Base-by-base conservation (phyloP, 257 asterid genomes). In the Plantago ovata region DNA sequence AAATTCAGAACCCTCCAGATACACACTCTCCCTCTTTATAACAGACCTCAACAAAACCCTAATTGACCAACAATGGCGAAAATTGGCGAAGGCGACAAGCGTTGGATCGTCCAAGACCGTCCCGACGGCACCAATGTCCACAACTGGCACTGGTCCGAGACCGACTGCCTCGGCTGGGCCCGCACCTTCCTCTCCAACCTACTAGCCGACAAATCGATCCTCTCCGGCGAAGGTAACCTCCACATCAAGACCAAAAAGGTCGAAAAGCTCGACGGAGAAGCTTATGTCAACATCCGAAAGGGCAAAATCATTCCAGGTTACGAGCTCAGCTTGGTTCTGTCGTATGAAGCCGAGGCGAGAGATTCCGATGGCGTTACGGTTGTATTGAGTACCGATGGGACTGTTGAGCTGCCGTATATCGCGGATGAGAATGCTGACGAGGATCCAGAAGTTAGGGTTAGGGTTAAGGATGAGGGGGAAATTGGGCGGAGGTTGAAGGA, bases 61-160 rank as follows among this genome's bases (percentile, higher is more conserved):
- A 8, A 22, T 48, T 1, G 21, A 13, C n/a, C 1, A 46, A 21
- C 13, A 56, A 91, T 91, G 98, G 98, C 98, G 38, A 84, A 42
- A 66, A 1, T 81, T 61, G 98, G 98, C 3, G 95, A 88, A 72
- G 98, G 98, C 18, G 98, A 92, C 81, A 81, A 83, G 63, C 78
- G 98, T 8, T 92, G 96, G 98, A 92, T 92, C 83, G 98, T 92
- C 1, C 87, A 85, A 60, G 98, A 92, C 72, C 90, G 96, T 1
- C 68, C 94, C 16, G 98, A 92, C 66, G 98, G 98, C 59, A 71
- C 96, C 69, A 92, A 92, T 63, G 96, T 92, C 65, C 98, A 92
- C 80, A 85, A 92, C 56, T 92, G 96, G 98, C 98, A 92, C 79
- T 92, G 96, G 98, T 72, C 96, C 3, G 96, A 91, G 53, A 91